Base-by-base conservation (phyloP, 805 yeast genomes). In the Barnettozyma botsteinii region DNA sequence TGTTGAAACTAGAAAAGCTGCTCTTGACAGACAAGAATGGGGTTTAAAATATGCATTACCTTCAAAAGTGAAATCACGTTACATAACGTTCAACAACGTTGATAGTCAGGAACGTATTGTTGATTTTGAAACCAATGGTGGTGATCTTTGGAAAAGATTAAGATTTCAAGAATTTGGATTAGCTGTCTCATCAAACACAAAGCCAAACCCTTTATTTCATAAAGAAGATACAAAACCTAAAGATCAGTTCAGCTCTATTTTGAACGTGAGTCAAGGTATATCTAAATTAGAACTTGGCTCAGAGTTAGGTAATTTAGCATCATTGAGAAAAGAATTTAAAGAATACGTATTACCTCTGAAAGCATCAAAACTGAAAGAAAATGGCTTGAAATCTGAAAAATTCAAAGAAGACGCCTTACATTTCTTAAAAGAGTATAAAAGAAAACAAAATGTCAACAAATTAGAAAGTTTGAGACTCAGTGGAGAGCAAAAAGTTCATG, bases 31-130 rank as follows among this genome's bases (percentile, higher is more conserved):
- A 61, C 79, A 82, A 46, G 85, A 84, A 60, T 85, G 75, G 70
- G 95, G 95, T 52, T 61, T 85, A 44, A 85, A 85, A 56, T 66
- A 79, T 33, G 67, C 83, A 17, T 63, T 85, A 34, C 95, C 95
- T 4, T 65, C 67, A 28, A 78, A 75, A 50, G 58, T 75, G 33
- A 77, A 77, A 30, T 65, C 76, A 14, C 71, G 80, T 30, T 77
- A 75, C 56, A 67, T 85, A 32, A 77, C 79, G 8, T 69, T 70
- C 49, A 79, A 81, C 50, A 81, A 81, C 41, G 57, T 83, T 12
- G 94, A 85, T 55, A 79, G 79, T 48, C 64, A 70, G 46, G 79
- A 77, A 51, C 74, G 77, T 45, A 68, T 85, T 61, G 82, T 89
- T 6, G 82, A 77, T 53, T 85, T 80, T 46, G 89, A 82, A 56